phyloP scores from a whole-genome alignment of 106 monocot genomes.

The Vanilla planifolia region DNA sequence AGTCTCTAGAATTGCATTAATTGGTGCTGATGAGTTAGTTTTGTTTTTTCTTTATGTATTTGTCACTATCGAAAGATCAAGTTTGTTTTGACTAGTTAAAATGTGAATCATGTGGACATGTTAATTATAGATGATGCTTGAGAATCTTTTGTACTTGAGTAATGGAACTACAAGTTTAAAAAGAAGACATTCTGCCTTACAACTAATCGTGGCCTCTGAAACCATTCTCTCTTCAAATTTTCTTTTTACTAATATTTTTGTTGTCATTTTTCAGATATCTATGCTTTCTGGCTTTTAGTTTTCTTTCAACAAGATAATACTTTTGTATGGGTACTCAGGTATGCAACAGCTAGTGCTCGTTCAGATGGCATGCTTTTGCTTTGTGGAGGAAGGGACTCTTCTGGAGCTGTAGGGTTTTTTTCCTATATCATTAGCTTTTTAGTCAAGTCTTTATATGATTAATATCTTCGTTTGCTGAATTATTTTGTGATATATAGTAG shows the following conservation, averaged over 20 bases:
- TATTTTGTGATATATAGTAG: background rate
- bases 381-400: conserved; percentile 89
- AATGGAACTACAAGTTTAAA: too few species aligned
- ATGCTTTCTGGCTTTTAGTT: background rate
- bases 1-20: too few species aligned
- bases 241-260: conserved; percentile 1
- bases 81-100: too few species aligned
- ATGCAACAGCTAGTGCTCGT: conserved; percentile 97
- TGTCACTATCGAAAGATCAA: too few species aligned
- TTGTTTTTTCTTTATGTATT: too few species aligned
- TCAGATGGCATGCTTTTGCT: conserved; percentile 98
- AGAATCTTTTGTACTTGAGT: too few species aligned
- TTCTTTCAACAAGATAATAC: background rate
- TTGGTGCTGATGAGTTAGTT: too few species aligned
- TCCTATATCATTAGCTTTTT: conserved; percentile 1
- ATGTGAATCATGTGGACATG: too few species aligned
- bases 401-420: conserved; percentile 44
- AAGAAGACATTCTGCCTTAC: too few species aligned
- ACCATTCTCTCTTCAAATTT: background rate
- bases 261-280: background rate
- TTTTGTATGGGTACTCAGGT: conserved; percentile 36
- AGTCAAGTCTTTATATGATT: background rate
- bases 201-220: too few species aligned
- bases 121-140: too few species aligned
- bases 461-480: background rate